Base-by-base conservation (phyloP, 2,329 filamentous ascomycete genomes). In the Calonectria crousiana region DNA sequence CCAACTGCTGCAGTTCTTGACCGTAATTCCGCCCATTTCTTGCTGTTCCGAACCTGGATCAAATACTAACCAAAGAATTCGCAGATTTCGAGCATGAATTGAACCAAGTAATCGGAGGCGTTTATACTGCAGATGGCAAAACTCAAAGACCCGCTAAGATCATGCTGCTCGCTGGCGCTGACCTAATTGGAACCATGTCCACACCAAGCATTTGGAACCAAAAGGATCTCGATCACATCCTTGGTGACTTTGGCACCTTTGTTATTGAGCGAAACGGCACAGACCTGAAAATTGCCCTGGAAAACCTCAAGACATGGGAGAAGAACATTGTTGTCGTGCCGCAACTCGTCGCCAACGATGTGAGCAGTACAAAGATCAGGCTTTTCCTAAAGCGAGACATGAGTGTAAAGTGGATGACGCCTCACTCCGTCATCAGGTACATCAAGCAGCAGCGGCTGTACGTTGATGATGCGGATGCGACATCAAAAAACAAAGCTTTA, bases 251-350 rank as follows among this genome's bases (percentile, higher is more conserved):
- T 82, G 95, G 95, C 56, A 92, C 94, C 30, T 95, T 97, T 83
- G 94, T 96, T 74, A 90, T 97, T n/a, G 94, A 98, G 88, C 92
- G 96, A 74, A 93, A 92, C 52, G 96, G 95, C 47, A 98, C 95
- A 26, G 95, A 97, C 80, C 93, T 97, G 65, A 94, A 98, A 76
- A 94, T 97, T 82, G 95, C 96, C 2, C 89, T 98, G 56, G 92
- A 93, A 23, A 93, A 91, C 53, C 88, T 98, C 58, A 93, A 95
- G 82, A 90, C 92, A 74, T 98, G 94, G 91, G 93, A 95, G 81
- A 92, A 95, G 79, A 96, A 98, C 78, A 92, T 98, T 75, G 93
- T 95, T 81, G 93, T 98, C 67, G 96, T 98, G 75, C 94, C 41
- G 28, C 47, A 98, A 84, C 81, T 84, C 32, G 90, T 97, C 64